Conservation (phyloP, 2,329 filamentous ascomycete genomes). For the Cladosporium sp. region DNA sequence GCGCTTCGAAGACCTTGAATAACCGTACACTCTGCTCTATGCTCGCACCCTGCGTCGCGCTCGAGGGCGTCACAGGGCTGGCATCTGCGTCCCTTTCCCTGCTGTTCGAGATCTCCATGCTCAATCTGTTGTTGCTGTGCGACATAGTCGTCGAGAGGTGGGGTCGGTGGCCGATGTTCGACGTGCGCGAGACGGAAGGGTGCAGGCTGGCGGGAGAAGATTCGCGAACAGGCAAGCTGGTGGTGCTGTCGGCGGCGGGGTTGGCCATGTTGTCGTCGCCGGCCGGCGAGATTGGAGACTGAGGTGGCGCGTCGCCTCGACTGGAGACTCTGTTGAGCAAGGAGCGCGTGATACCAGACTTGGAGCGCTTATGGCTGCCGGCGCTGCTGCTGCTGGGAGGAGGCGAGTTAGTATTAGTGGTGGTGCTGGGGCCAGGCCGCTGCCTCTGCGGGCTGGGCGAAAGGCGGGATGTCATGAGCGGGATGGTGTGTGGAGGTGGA, state of each 20-base stretch:
- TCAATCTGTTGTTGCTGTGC: slow-evolving; percentile 18
- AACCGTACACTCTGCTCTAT: slow-evolving; percentile 93
- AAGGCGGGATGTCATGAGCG: slow-evolving; percentile 9
- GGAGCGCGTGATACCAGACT: slow-evolving; percentile 48
- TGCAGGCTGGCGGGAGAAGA: slow-evolving; percentile 5
- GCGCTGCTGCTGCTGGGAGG: slow-evolving; percentile 1
- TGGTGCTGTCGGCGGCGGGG: slow-evolving; percentile 72
- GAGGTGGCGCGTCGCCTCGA: slow-evolving; percentile 35
- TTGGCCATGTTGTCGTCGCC: slow-evolving; percentile 59
- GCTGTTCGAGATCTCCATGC: slow-evolving; percentile 12
- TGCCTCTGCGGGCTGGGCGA: slow-evolving; percentile 12
- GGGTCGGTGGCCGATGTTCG: slow-evolving; percentile 25
- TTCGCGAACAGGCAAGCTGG: slow-evolving; percentile 57
- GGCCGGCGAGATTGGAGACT: not conserved
- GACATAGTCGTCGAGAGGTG: slow-evolving; percentile 35
- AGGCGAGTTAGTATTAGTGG: not conserved
- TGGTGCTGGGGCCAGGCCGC: slow-evolving; percentile 1
- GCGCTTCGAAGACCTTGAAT: slow-evolving; percentile 88
- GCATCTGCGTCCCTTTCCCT: slow-evolving; percentile 11
- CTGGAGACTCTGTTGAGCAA: slow-evolving; percentile 48
- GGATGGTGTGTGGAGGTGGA: not conserved
- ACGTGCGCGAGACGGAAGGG: slow-evolving; percentile 14
- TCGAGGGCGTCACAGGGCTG: slow-evolving; percentile 19
- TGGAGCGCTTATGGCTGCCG: slow-evolving; percentile 49
- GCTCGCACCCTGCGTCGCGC: slow-evolving; percentile 35